phyloP scores from a whole-genome alignment of 768 basidiomycete genomes.

The Pisolithus orientalis region DNA sequence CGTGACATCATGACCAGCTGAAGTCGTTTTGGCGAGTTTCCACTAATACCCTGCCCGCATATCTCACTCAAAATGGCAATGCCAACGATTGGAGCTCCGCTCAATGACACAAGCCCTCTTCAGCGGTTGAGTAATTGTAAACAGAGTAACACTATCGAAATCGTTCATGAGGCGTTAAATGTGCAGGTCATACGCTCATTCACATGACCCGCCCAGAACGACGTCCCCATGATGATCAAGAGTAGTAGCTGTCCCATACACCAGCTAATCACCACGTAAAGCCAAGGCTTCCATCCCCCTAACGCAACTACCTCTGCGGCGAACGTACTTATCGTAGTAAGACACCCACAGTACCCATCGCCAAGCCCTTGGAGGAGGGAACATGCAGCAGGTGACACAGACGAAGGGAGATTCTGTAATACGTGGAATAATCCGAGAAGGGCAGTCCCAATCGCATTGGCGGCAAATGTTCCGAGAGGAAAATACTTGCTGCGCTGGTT shows the following conservation, averaged over 20 bases:
- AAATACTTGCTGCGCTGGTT: slow-evolving; percentile 60
- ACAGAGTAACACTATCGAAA: neutral
- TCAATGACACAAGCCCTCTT: neutral
- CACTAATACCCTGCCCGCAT: slow-evolving; percentile 1
- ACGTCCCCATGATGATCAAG: slow-evolving; percentile 65
- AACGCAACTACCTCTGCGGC: slow-evolving; percentile 69
- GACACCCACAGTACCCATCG: slow-evolving; percentile 93
- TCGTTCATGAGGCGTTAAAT: slow-evolving; percentile 21
- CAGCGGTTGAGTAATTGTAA: neutral
- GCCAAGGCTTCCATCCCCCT: slow-evolving; percentile 47
- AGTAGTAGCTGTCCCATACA: slow-evolving; percentile 61
- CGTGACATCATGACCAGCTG: slow-evolving; percentile 32
- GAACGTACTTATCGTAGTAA: slow-evolving; percentile 93
- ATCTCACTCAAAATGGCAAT: slow-evolving; percentile 25
- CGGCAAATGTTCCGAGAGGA: slow-evolving; percentile 73
- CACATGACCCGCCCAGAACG: slow-evolving; percentile 46
- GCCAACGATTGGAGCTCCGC: slow-evolving; percentile 25
- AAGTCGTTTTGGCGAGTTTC: slow-evolving; percentile 16
- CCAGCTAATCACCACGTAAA: slow-evolving; percentile 71
- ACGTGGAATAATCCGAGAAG: slow-evolving; percentile 70
- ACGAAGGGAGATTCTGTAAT: slow-evolving; percentile 46
- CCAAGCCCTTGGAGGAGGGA: slow-evolving; percentile 71
- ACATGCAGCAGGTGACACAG: slow-evolving; percentile 50
- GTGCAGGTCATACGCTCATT: slow-evolving; percentile 46
- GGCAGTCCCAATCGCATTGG: slow-evolving; percentile 77